phyloP scores from a whole-genome alignment of 2,329 filamentous ascomycete species.

The Neurospora sp. region DNA sequence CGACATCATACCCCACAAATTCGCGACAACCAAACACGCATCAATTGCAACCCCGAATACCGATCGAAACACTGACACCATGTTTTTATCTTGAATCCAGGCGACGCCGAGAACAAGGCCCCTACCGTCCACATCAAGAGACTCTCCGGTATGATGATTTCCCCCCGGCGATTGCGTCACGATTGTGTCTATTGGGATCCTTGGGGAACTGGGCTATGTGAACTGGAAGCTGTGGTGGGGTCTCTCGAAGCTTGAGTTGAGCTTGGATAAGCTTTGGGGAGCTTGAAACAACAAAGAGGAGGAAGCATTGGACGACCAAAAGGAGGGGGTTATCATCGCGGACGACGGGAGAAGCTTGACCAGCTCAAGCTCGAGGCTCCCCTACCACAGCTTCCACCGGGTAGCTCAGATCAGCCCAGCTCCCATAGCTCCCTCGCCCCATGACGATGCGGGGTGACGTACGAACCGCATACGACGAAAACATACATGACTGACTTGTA shows the following conservation, averaged over 20 bases:
- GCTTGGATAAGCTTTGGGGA: background rate
- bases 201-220: background rate
- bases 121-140: slow-evolving; percentile 27
- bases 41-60: background rate
- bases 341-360: background rate
- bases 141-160: slow-evolving; percentile 33
- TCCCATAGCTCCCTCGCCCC: background rate
- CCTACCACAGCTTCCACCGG: background rate
- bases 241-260: background rate
- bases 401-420: background rate
- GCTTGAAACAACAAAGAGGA: background rate
- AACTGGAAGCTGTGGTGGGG: slow-evolving; percentile 10
- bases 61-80: slow-evolving; percentile 8
- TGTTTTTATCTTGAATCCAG: slow-evolving; percentile 12
- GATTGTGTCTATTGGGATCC: background rate
- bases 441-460: background rate
- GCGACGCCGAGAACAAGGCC: slow-evolving; percentile 22
- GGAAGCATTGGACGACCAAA: background rate
- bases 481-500: background rate
- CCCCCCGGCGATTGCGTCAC: slow-evolving; percentile 1
- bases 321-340: background rate
- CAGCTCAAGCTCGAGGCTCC: background rate
- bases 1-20: background rate
- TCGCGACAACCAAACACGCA: slow-evolving; percentile 3
- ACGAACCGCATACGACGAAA: background rate